Percentiles rank a stretch among this genome's conserved stretches.
Evolutionary conservation across 495 filamentous ascomycete genomes (phyloP).

Genomic region (Clavariopsis aquatica): DNA sequence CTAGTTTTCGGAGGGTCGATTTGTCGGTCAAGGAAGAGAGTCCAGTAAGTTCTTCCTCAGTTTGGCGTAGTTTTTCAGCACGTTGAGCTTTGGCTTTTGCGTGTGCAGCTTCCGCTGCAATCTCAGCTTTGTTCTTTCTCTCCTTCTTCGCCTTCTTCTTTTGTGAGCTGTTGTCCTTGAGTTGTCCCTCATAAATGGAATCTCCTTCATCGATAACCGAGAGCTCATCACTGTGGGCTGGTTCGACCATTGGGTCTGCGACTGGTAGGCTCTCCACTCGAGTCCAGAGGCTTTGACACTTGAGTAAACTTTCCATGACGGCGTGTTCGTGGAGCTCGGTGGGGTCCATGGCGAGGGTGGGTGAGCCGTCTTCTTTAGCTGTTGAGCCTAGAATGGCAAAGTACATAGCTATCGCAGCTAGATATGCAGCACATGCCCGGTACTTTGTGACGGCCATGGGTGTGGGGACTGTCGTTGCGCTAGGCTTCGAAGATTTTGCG

Average conservation of each 20-base stretch:
- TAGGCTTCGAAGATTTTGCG: slow-evolving; percentile 29
- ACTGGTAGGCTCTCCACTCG: slow-evolving; percentile 64
- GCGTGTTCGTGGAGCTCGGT: slow-evolving; percentile 79
- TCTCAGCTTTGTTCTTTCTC: slow-evolving; percentile 52
- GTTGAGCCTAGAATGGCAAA: slow-evolving; percentile 85
- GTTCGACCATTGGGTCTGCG: slow-evolving; percentile 41
- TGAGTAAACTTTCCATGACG: slow-evolving; percentile 80
- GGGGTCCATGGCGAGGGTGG: slow-evolving; percentile 60
- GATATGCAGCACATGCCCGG: slow-evolving; percentile 76
- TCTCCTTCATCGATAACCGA: slow-evolving; percentile 46
- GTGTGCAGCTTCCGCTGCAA: slow-evolving; percentile 54
- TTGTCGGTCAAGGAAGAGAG: slow-evolving; percentile 48
- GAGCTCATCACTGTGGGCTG: slow-evolving; percentile 42
- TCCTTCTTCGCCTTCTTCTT: slow-evolving; percentile 34
- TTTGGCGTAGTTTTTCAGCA: slow-evolving; percentile 56
- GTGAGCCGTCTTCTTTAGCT: slow-evolving; percentile 51
- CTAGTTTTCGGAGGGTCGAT: slow-evolving; percentile 34
- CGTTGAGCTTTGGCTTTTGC: slow-evolving; percentile 57
- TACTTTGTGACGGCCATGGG: slow-evolving; percentile 66
- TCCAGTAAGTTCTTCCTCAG: slow-evolving; percentile 71
- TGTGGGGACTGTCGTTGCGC: not conserved
- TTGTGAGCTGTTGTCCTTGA: not conserved
- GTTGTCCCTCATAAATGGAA: slow-evolving; percentile 12
- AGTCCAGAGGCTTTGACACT: slow-evolving; percentile 78
- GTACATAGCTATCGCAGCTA: slow-evolving; percentile 86